Base-by-base conservation (phyloP, 345 rosid genomes). In the Bruguiera gymnorhiza region DNA sequence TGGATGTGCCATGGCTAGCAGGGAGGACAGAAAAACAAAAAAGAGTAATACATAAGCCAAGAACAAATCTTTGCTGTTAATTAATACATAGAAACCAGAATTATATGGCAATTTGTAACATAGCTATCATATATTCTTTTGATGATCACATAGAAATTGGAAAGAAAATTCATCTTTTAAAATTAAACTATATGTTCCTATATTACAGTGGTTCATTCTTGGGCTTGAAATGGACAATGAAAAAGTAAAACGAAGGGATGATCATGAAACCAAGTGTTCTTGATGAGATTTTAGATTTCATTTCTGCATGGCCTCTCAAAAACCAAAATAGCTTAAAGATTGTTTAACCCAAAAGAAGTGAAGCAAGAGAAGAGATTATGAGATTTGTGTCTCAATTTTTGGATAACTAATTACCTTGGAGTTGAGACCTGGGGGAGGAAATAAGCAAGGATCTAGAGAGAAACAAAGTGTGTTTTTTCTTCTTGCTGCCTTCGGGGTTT, bases 321-420 rank as follows among this genome's bases (percentile, higher is more conserved):
- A 18, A 43, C 50, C 50, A 43, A 13, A 43, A 13, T 13, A 43
- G 15, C 50, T 43, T 43, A 39, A 3, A 43, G 5, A 43, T 63
- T 66, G 65, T 61, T 62, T 54, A 68, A 73, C 74, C 71, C 80
- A 67, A 80, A 82, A 81, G 71, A 75, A 75, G 85, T 60, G 77
- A 76, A 86, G 77, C 84, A 82, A 62, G 51, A 70, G 64, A 63
- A 71, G 56, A 65, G 70, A 69, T 19, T 21, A 62, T 21, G 68
- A 62, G 70, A 81, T 66, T 65, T 69, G 27, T 81, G 84, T 83
- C 73, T 83, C 65, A 76, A 70, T 74, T 26, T 70, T 67, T 74
- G 65, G 70, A 70, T 61, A 63, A 79, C 82, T 75, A 82, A 82
- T 56, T 24, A 56, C 82, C 87, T 83, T 67, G 63, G 54, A 71